phyloP scores from a whole-genome alignment of 2,329 filamentous ascomycete genomes.

The Alternaria triticina region DNA sequence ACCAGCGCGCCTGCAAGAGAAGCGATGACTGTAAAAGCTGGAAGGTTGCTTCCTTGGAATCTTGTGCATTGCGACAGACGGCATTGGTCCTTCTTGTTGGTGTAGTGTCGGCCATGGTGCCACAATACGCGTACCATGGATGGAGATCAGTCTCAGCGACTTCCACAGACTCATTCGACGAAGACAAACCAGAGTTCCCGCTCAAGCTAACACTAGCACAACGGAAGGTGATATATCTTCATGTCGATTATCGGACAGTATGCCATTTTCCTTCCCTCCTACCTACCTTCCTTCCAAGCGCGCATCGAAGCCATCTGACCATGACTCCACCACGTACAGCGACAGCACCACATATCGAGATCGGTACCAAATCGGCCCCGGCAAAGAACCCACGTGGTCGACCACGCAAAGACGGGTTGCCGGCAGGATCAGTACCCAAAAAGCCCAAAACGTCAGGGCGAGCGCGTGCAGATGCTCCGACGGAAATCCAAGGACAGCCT shows the following conservation, averaged over 20 bases:
- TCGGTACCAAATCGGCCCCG: not conserved
- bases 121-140: not conserved
- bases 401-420: not conserved
- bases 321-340: not conserved
- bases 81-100: not conserved
- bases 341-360: not conserved
- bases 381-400: not conserved
- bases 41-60: fast-evolving
- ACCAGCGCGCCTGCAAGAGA: not conserved
- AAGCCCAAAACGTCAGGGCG: not conserved
- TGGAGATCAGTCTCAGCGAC: not conserved
- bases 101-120: not conserved
- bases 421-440: not conserved
- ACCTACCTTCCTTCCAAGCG: not conserved
- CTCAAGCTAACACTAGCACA: not conserved
- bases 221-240: not conserved
- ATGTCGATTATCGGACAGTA: not conserved
- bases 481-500: not conserved
- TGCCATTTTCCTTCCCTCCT: not conserved
- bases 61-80: too few relatives aligned
- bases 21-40: too few relatives aligned
- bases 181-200: not conserved
- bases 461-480: not conserved
- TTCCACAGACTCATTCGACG: not conserved
- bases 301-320: not conserved